phyloP scores from a whole-genome alignment of 108 stramenopile species.

The Cyclostephanos tholiformis region DNA sequence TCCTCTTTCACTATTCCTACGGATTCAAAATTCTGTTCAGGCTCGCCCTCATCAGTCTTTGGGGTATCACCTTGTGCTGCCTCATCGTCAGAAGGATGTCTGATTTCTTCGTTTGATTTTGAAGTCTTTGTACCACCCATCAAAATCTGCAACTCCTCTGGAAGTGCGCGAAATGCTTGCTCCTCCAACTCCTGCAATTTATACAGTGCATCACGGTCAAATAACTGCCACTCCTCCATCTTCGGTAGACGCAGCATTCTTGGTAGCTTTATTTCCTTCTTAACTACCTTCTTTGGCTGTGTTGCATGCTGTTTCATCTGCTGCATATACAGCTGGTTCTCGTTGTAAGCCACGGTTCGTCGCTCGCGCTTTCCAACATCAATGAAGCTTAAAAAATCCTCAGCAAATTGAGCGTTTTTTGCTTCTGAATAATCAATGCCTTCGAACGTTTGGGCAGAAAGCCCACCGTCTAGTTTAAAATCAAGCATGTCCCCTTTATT shows the following conservation, averaged over 20 bases:
- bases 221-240: conserved; percentile 98
- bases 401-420: conserved; percentile 69
- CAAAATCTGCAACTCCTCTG: conserved; percentile 12
- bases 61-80: neutral
- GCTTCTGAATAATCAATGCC: conserved; percentile 84
- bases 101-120: conserved; percentile 6
- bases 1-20: neutral
- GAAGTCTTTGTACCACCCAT: conserved; percentile 11
- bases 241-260: conserved; percentile 87
- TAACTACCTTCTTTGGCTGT: conserved; percentile 50
- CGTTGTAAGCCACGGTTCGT: conserved; percentile 75
- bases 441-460: conserved; percentile 89
- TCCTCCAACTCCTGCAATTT: conserved; percentile 88
- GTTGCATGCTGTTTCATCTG: conserved; percentile 18
- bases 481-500: conserved; percentile 95
- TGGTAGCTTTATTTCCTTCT: conserved; percentile 84
- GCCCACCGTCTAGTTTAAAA: conserved; percentile 91
- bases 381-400: conserved; percentile 74
- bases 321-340: conserved; percentile 81
- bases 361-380: conserved; percentile 90
- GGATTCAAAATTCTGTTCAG: neutral
- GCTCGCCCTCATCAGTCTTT: conserved; percentile 3
- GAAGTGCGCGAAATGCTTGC: conserved; percentile 50
- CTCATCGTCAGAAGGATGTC: neutral
- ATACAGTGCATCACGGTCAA: conserved; percentile 72